Evolutionary conservation across 306 rosid species (phyloP).

Genomic region (Parietaria judaica): DNA sequence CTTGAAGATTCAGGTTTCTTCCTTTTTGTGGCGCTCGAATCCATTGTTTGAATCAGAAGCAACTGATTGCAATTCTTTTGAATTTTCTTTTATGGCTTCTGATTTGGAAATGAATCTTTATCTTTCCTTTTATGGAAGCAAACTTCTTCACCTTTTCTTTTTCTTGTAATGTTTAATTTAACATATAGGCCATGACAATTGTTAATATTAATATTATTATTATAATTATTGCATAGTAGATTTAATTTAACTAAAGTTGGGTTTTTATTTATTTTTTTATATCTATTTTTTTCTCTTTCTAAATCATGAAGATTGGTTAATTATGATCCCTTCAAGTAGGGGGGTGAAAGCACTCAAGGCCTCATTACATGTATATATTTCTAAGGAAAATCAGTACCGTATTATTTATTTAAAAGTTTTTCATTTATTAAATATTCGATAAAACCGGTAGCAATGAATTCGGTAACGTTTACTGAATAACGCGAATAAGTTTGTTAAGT

Average conservation of each 20-base stretch:
- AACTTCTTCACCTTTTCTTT: conserved; percentile 35
- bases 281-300: too few relatives aligned
- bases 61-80: conserved; percentile 48
- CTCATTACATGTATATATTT: too few relatives aligned
- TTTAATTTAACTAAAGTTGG: neutral
- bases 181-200: conserved; percentile 17
- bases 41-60: conserved; percentile 85
- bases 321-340: neutral
- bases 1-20: conserved; percentile 54
- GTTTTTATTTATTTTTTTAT: neutral
- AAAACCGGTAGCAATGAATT: too few relatives aligned
- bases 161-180: conserved; percentile 2
- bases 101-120: conserved; percentile 40
- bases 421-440: too few relatives aligned
- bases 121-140: conserved; percentile 62
- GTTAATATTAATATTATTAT: conserved; percentile 15
- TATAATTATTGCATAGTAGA: conserved; percentile 1
- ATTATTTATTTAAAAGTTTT: too few relatives aligned
- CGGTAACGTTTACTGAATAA: too few relatives aligned
- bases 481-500: too few relatives aligned
- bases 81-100: conserved; percentile 33
- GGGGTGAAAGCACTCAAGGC: too few relatives aligned
- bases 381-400: too few relatives aligned
- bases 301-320: neutral
- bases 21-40: conserved; percentile 44